Conservation (phyloP, 2,329 filamentous ascomycete genomes). For the Ophiostoma novo-ulmi region DNA sequence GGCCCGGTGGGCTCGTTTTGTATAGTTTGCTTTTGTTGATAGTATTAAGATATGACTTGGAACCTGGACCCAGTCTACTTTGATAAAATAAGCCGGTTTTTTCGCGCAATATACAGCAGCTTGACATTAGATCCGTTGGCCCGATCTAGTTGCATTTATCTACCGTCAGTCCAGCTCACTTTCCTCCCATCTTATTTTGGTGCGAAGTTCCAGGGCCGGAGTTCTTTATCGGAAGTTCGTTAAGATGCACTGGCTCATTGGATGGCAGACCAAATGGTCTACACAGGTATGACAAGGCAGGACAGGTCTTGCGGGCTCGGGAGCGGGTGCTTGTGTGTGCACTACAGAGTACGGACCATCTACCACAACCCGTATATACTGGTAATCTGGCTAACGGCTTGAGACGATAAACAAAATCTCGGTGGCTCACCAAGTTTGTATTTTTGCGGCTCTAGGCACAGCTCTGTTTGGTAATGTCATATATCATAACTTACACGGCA, state of each 20-base stretch:
- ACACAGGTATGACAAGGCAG: neutral
- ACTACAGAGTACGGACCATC: neutral
- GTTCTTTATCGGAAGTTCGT: neutral
- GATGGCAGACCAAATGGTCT: too few relatives aligned
- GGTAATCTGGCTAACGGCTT: neutral
- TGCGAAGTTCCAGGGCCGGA: neutral
- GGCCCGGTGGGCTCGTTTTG: neutral
- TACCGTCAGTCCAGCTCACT: neutral
- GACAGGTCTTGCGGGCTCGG: neutral
- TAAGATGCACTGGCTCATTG: too few relatives aligned
- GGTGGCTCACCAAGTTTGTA: neutral
- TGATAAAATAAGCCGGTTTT: too few relatives aligned
- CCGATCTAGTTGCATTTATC: neutral
- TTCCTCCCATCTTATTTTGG: neutral
- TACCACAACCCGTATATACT: neutral
- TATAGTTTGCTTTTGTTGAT: neutral
- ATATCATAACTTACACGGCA: neutral
- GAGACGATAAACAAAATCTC: neutral
- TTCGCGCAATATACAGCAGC: too few relatives aligned
- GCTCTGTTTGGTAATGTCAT: neutral
- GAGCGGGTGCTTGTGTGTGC: neutral
- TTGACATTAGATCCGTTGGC: neutral
- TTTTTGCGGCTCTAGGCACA: constrained; percentile 2
- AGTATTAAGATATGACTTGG: neutral
- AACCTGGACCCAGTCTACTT: too few relatives aligned